Evolutionary conservation across 2,329 filamentous ascomycete species (phyloP).

Genomic region (Monilinia laxa): DNA sequence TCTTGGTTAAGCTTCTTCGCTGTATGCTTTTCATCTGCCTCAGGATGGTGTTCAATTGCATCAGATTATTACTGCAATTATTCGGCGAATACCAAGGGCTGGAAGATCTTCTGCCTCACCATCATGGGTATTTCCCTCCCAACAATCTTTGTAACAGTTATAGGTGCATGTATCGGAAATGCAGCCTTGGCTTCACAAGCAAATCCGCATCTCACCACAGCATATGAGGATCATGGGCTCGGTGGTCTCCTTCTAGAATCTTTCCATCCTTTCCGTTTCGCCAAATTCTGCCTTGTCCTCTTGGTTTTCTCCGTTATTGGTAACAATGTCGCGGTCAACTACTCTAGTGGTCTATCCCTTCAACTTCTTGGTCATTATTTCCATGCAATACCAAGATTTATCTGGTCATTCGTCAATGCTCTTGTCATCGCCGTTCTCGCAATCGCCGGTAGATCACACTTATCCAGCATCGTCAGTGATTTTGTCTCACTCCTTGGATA

Average conservation of each 20-base stretch:
- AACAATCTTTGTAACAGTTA: constrained; percentile 45
- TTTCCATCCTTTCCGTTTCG: constrained; percentile 48
- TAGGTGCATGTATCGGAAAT: constrained; percentile 46
- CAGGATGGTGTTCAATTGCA: constrained; percentile 39
- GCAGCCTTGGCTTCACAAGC: constrained; percentile 40
- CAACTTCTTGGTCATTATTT: constrained; percentile 39
- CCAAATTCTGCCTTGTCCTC: constrained; percentile 47
- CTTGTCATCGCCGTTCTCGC: constrained; percentile 37
- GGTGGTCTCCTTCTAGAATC: constrained; percentile 49
- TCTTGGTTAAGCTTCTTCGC: constrained; percentile 37
- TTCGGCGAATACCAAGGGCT: constrained; percentile 37
- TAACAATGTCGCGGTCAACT: constrained; percentile 39
- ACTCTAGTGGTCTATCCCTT: constrained; percentile 38
- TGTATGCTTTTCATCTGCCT: constrained; percentile 37
- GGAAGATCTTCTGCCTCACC: constrained; percentile 39
- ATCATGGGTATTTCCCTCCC: constrained; percentile 36
- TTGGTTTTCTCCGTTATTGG: constrained; percentile 39
- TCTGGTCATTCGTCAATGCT: constrained; percentile 39
- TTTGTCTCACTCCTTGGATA: constrained; percentile 39
- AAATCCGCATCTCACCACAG: constrained; percentile 44
- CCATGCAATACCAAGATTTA: constrained; percentile 40
- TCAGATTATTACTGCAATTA: constrained; percentile 41
- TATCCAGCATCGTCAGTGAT: constrained; percentile 37
- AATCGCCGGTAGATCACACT: constrained; percentile 35
- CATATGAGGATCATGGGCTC: constrained; percentile 46